Percentiles rank a stretch among this genome's conserved stretches.
These are phyloP conservation scores for Panicum miliaceum DNA, from an alignment of 176 grass and related monocot species.

Conservation along the genomic window DNA sequence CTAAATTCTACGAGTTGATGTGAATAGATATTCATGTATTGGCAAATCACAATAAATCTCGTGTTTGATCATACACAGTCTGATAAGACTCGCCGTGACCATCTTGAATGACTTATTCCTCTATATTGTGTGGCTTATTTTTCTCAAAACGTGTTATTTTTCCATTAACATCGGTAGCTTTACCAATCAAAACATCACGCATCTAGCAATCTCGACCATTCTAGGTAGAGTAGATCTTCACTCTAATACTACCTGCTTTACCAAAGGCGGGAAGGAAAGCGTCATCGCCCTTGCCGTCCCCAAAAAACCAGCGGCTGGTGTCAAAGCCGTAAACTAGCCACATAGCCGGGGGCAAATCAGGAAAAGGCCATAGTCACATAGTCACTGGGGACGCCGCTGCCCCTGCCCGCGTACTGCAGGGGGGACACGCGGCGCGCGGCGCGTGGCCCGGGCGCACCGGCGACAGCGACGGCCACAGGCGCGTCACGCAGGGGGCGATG, in stretches of 20 bases:
- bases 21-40: neutral
- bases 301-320: neutral
- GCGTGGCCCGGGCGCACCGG: too few species aligned
- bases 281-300: neutral
- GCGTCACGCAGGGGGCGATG: conserved; percentile 39
- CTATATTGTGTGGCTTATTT: neutral
- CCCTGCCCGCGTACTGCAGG: too few species aligned
- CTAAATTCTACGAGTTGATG: neutral
- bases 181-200: neutral
- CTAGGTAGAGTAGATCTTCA: neutral
- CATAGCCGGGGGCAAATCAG: neutral
- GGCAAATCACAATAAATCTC: neutral
- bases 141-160: neutral
- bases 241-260: neutral
- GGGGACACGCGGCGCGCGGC: neutral
- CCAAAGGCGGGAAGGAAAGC: neutral
- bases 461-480: conserved; percentile 11
- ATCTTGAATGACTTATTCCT: neutral
- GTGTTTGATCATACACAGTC: neutral
- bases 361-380: neutral
- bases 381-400: too few species aligned
- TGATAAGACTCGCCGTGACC: neutral
- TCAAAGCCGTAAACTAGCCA: neutral
- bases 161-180: neutral
- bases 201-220: neutral